Conservation (phyloP, 371 early-diverging fungal species). For the Haplosporangium sp. region DNA sequence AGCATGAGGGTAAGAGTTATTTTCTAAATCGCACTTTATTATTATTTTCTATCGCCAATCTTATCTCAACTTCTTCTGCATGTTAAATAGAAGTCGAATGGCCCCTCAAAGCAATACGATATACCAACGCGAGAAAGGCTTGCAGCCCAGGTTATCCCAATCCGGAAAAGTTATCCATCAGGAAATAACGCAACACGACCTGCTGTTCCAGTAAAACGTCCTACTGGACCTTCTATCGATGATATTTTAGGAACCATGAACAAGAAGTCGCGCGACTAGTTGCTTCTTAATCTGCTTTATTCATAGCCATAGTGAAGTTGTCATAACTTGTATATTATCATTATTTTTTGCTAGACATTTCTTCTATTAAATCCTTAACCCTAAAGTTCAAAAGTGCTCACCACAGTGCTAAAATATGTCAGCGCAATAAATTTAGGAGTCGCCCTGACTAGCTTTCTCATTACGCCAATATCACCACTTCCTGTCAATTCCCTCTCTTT, state of each 20-base stretch:
- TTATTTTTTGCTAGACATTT: not conserved
- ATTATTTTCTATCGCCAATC: not conserved
- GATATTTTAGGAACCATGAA: constrained; percentile 31
- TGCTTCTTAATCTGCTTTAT: not conserved
- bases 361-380: not conserved
- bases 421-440: constrained; percentile 73
- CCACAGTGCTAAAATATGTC: constrained; percentile 69
- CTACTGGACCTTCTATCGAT: constrained; percentile 33
- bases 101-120: constrained; percentile 16
- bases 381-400: constrained; percentile 37
- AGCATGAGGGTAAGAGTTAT: constrained; percentile 21
- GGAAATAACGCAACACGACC: constrained; percentile 6
- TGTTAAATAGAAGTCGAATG: not conserved
- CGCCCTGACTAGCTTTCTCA: constrained; percentile 61
- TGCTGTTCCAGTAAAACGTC: constrained; percentile 3
- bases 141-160: constrained; percentile 41
- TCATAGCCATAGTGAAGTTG: too few species aligned
- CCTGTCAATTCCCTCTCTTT: constrained; percentile 66
- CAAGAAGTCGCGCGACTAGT: constrained; percentile 3
- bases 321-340: not conserved
- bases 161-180: constrained; percentile 44
- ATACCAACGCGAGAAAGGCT: constrained; percentile 35
- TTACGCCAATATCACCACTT: constrained; percentile 63
- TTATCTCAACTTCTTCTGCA: not conserved
- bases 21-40: not conserved